Percentiles rank a stretch among this genome's conserved stretches.
phyloP scores from a whole-genome alignment of 495 filamentous ascomycete species.

The Aspergillus indologenus region DNA sequence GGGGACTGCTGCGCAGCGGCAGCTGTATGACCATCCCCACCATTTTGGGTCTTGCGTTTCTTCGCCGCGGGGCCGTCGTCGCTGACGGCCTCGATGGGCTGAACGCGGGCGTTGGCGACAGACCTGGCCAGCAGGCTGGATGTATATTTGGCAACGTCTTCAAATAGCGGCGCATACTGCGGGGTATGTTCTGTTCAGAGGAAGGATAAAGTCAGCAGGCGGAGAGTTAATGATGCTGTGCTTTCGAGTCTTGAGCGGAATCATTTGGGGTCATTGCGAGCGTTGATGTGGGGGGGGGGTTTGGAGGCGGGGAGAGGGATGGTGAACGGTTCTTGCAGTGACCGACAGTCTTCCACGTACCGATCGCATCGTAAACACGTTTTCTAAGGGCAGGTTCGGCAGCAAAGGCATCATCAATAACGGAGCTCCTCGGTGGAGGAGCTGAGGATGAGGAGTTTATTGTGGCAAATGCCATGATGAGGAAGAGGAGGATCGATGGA shows the following conservation, averaged over 20 bases:
- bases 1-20: slow-evolving; percentile 30
- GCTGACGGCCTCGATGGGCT: slow-evolving; percentile 17
- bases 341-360: slow-evolving; percentile 25
- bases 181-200: slow-evolving; percentile 33
- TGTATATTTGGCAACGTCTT: slow-evolving; percentile 50
- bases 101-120: slow-evolving; percentile 22
- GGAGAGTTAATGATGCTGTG: slow-evolving; percentile 8
- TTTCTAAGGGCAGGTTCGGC: slow-evolving; percentile 43
- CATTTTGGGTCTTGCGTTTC: slow-evolving; percentile 57
- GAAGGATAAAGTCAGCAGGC: slow-evolving; percentile 7
- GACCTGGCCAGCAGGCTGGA: slow-evolving; percentile 42
- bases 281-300: background rate
- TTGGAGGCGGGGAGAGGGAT: background rate
- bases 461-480: slow-evolving; percentile 44
- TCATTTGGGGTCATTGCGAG: background rate
- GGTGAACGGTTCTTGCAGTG: background rate
- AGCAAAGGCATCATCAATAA: slow-evolving; percentile 47
- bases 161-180: slow-evolving; percentile 41
- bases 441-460: slow-evolving; percentile 31
- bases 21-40: slow-evolving; percentile 33
- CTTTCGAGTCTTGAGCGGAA: background rate
- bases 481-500: slow-evolving; percentile 1
- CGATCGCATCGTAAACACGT: slow-evolving; percentile 50
- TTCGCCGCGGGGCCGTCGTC: slow-evolving; percentile 45
- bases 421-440: slow-evolving; percentile 23